Percentiles rank a stretch among this genome's conserved stretches.
Conservation (phyloP, 768 basidiomycete species). For the Amanita phalloides region DNA sequence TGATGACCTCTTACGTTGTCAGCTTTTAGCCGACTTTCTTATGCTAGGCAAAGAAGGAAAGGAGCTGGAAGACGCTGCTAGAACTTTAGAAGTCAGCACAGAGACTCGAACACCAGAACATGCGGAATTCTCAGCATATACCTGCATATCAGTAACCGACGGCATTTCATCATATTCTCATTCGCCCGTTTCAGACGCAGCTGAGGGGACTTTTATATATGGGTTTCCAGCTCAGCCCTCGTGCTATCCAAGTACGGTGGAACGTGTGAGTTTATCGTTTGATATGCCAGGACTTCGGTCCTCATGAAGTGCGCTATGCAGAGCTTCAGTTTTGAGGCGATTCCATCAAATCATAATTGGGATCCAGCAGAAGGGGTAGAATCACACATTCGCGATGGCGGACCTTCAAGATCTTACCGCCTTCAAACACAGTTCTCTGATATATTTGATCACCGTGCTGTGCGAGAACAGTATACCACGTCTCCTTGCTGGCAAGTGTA, state of each 20-base stretch:
- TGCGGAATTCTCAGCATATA: not conserved
- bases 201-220: not conserved
- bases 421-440: not conserved
- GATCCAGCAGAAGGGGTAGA: not conserved
- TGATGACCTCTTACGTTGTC: slow-evolving; percentile 38
- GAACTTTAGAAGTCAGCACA: not conserved
- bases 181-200: not conserved
- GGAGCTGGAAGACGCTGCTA: slow-evolving; percentile 34
- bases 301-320: not conserved
- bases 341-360: not conserved
- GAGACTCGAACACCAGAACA: not conserved
- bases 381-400: not conserved
- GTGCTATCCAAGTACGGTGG: not conserved
- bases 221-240: not conserved
- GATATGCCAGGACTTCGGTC: not conserved
- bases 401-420: not conserved
- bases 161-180: not conserved
- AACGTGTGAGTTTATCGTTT: not conserved
- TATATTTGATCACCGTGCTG: not conserved
- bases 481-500: not conserved
- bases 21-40: slow-evolving; percentile 38
- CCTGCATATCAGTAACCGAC: not conserved
- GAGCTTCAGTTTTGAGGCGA: slow-evolving; percentile 1
- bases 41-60: slow-evolving; percentile 38
- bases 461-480: not conserved